Percentiles rank a stretch among this genome's conserved stretches.
These are phyloP conservation scores for Penicillium sumatraense DNA, from an alignment of 2,329 filamentous ascomycete species.

Conservation along the genomic window DNA sequence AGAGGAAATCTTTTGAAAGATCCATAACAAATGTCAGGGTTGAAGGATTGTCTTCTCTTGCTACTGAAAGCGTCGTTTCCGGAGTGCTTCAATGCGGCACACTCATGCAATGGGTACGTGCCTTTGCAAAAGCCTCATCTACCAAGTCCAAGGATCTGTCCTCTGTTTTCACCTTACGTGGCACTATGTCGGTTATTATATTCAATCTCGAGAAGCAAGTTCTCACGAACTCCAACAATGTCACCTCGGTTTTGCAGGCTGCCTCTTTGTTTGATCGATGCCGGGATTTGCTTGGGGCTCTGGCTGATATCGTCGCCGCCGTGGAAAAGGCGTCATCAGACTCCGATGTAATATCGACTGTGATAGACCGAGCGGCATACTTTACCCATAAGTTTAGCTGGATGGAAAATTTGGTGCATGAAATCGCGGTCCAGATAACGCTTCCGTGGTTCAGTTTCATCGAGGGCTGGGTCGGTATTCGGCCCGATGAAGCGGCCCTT, in stretches of 20 bases:
- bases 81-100: constrained; percentile 42
- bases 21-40: constrained; percentile 51
- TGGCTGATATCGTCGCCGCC: constrained; percentile 46
- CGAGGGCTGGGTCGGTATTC: constrained; percentile 76
- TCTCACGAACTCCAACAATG: constrained; percentile 25
- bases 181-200: constrained; percentile 38
- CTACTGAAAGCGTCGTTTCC: constrained; percentile 40
- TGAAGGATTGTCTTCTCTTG: constrained; percentile 55
- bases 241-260: constrained; percentile 42
- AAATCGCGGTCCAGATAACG: constrained; percentile 67
- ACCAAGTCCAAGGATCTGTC: constrained; percentile 32
- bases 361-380: constrained; percentile 66
- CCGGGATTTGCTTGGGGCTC: constrained; percentile 40
- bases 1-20: constrained; percentile 42
- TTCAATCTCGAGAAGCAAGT: constrained; percentile 44
- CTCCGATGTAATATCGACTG: constrained; percentile 63
- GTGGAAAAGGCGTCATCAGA: constrained; percentile 58
- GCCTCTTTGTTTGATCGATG: constrained; percentile 45
- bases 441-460: constrained; percentile 70
- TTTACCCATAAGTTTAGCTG: constrained; percentile 67
- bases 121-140: constrained; percentile 38
- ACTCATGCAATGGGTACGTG: constrained; percentile 40
- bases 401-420: constrained; percentile 67
- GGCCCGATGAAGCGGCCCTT: constrained; percentile 60
- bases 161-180: constrained; percentile 41